A percentile compares a stretch with the other conserved stretches of the same genome.
phyloP scores from a whole-genome alignment of 371 early-diverging fungal genomes.

The Actinomucor elegans region DNA sequence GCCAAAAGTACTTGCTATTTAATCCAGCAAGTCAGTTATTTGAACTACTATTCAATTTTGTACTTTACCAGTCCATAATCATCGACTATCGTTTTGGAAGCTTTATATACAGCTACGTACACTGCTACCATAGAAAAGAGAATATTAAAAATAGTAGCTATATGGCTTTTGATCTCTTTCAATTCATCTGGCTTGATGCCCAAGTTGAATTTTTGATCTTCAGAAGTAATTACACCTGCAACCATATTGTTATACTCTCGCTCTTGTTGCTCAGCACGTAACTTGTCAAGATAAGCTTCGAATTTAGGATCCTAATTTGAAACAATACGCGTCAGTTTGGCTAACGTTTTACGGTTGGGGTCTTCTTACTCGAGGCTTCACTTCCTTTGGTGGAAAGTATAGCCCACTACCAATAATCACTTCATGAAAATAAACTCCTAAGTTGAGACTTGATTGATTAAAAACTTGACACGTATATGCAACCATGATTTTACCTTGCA shows the following conservation, averaged over 20 bases:
- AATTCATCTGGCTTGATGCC: slow-evolving; percentile 44
- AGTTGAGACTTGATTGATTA: neutral
- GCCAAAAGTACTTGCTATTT: slow-evolving; percentile 55
- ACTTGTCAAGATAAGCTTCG: slow-evolving; percentile 29
- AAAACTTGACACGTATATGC: neutral
- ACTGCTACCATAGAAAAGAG: slow-evolving; percentile 63
- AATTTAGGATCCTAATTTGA: slow-evolving; percentile 30
- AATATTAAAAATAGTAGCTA: slow-evolving; percentile 64
- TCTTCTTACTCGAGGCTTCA: slow-evolving; percentile 22
- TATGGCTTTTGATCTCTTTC: slow-evolving; percentile 47
- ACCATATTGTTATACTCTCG: slow-evolving; percentile 39
- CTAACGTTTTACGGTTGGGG: neutral
- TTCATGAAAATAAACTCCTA: slow-evolving; percentile 41
- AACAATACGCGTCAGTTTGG: neutral
- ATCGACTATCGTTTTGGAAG: slow-evolving; percentile 46
- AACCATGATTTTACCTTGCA: neutral
- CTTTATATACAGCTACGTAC: slow-evolving; percentile 59
- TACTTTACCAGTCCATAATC: slow-evolving; percentile 62
- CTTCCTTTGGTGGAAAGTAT: slow-evolving; percentile 30
- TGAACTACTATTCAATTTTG: too few relatives aligned
- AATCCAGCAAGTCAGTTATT: neutral
- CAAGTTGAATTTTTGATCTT: slow-evolving; percentile 32
- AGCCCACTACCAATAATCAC: slow-evolving; percentile 29
- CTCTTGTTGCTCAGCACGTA: slow-evolving; percentile 32
- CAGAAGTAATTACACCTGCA: slow-evolving; percentile 26